Base-by-base conservation (phyloP, 169 alveolate genomes). In the Cyclospora cayetanensis region DNA sequence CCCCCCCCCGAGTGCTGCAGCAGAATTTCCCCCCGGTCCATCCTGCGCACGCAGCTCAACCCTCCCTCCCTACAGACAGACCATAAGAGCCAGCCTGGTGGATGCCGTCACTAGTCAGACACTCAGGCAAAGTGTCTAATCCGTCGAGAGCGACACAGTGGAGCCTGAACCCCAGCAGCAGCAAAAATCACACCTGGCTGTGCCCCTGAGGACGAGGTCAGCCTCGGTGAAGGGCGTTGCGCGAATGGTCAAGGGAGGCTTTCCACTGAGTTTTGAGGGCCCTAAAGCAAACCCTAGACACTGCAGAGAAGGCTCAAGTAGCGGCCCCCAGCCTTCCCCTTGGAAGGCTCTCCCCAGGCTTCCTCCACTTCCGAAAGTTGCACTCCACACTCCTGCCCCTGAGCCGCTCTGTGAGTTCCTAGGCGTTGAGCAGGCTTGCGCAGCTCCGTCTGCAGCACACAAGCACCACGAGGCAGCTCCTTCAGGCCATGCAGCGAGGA, bases 261-360 rank as follows among this genome's bases (percentile, higher is more conserved):
- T 15, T 11, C 43, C 63, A 1, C 63, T 3, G 7, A 39, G 63
- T 1, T 39, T 37, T 2, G 84, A 37, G 34, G 84, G 63, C 52
- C 84, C 29, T 1, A 72, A 20, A 2, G 84, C 29, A 72, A 72
- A 72, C 60, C 84, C 84, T 15, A 72, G 52, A 20, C 84, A 39
- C 63, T 72, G 84, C 84, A 72, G 63, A 4, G 63, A 37, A 35
- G 84, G 63, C 60, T 72, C 84, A 0, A 72, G 42, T 22, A 72
- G 37, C 22, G 53, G 27, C 7, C n/a, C 15, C 15, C 60, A 15
- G n/a, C 60, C 60, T 15, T 46, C 60, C 60, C 60, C 60, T 46
- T 7, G 7, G 7, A 15, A 46, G 60, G 60, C n/a, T 46, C n/a
- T 7, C n/a, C 60, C 60, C 60, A 46, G 15, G 55, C 22, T 7